These are phyloP conservation scores for Fusarium staphyleae DNA, from an alignment of 2,329 filamentous ascomycete genomes.

Conservation along the genomic window DNA sequence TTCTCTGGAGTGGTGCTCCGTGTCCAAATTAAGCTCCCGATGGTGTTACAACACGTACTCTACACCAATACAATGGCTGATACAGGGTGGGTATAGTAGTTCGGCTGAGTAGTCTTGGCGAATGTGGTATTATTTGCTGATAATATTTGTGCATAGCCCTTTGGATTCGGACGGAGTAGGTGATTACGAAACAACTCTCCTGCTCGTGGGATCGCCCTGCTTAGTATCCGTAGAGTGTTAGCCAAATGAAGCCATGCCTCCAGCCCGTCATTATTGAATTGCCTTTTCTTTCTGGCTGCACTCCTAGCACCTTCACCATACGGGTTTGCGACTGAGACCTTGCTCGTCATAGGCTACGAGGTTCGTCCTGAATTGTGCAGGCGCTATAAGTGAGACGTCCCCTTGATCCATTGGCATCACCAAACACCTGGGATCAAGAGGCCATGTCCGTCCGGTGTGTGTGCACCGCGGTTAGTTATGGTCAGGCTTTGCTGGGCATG, in stretches of 20 bases:
- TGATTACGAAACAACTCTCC: conserved; percentile 5
- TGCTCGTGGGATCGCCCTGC: conserved; percentile 17
- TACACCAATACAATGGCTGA: conserved; percentile 37
- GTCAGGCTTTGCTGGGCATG: conserved; percentile 11
- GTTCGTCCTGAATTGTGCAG: conserved; percentile 4
- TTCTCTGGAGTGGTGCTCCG: conserved; percentile 12
- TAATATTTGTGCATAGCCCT: conserved; percentile 22
- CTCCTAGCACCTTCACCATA: background rate
- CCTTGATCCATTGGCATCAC: conserved; percentile 25
- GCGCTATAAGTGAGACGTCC: conserved; percentile 23
- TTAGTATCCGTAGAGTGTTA: too few relatives aligned
- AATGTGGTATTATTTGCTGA: conserved; percentile 34
- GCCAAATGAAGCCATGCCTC: too few relatives aligned
- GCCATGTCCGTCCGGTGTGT: conserved; percentile 35
- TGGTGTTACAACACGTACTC: conserved; percentile 28
- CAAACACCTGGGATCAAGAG: conserved; percentile 15
- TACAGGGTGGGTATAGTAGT: conserved; percentile 32
- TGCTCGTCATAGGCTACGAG: conserved; percentile 19
- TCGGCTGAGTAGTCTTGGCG: conserved; percentile 34
- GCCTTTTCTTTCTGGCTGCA: too few relatives aligned
- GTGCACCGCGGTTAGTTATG: conserved; percentile 8
- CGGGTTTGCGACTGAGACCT: conserved; percentile 6
- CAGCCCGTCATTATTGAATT: too few relatives aligned
- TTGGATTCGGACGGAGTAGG: background rate
- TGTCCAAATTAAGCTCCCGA: conserved; percentile 37